phyloP scores from a whole-genome alignment of 441 rosid genomes.

The Adansonia gregorii region DNA sequence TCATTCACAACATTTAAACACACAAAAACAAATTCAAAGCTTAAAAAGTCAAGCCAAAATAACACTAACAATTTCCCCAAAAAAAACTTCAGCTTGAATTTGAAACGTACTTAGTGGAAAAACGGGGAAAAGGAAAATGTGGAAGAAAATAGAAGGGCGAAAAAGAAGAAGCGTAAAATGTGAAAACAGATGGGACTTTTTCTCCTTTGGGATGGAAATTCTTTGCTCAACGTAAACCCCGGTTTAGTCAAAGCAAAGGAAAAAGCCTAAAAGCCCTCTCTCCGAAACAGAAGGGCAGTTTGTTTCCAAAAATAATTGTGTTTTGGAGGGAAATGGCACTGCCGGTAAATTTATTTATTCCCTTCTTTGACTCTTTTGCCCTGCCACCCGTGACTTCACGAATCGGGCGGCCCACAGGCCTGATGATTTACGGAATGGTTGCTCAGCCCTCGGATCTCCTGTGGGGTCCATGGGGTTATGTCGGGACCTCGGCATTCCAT shows the following conservation, averaged over 20 bases:
- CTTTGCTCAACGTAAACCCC: slow-evolving; percentile 46
- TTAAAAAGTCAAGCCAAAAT: slow-evolving; percentile 7
- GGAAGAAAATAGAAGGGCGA: slow-evolving; percentile 5
- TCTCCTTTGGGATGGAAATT: slow-evolving; percentile 17
- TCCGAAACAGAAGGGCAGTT: slow-evolving; percentile 29
- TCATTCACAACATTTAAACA: slow-evolving; percentile 16
- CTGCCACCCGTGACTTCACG: not conserved
- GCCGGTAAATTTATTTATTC: not conserved
- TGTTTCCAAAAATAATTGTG: not conserved
- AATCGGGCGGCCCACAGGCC: not conserved
- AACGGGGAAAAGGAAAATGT: not conserved
- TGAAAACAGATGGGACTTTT: slow-evolving; percentile 17
- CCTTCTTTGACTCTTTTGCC: not conserved
- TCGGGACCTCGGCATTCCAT: not conserved
- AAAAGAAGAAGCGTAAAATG: slow-evolving; percentile 16
- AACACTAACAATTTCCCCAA: slow-evolving; percentile 4
- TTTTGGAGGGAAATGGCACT: slow-evolving; percentile 32
- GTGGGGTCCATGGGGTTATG: slow-evolving; percentile 12
- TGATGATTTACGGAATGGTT: slow-evolving; percentile 14
- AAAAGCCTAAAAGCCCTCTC: slow-evolving; percentile 21
- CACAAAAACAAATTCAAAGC: slow-evolving; percentile 5
- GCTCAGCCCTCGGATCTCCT: not conserved
- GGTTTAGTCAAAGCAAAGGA: slow-evolving; percentile 40
- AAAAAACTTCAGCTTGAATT: not conserved
- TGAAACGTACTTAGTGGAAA: slow-evolving; percentile 28